phyloP scores from a whole-genome alignment of 2,329 filamentous ascomycete genomes.

The Epichloe sibirici region DNA sequence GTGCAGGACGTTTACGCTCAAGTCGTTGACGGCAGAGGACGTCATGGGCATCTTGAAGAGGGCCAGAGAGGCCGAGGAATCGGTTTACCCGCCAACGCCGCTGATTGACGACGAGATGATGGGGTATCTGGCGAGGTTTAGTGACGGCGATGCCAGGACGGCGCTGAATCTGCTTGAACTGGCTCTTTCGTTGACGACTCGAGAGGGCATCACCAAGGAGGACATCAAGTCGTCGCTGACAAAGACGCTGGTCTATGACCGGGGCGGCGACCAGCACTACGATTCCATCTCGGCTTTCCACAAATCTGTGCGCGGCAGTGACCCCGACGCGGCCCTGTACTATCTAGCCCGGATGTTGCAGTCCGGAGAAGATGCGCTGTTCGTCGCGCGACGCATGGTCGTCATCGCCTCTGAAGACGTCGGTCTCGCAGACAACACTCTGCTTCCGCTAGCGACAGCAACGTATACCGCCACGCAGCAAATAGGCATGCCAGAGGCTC shows the following conservation, averaged over 20 bases:
- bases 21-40: constrained; percentile 60
- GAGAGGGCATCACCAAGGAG: constrained; percentile 54
- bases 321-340: constrained; percentile 81
- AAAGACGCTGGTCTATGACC: constrained; percentile 88
- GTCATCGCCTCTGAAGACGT: constrained; percentile 93
- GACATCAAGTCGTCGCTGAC: constrained; percentile 74
- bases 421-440: constrained; percentile 73
- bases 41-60: constrained; percentile 62
- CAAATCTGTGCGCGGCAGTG: constrained; percentile 81
- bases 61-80: constrained; percentile 54
- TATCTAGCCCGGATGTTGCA: constrained; percentile 94
- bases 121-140: constrained; percentile 69
- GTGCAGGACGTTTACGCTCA: constrained; percentile 80
- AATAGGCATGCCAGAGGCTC: constrained; percentile 88
- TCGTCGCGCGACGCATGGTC: constrained; percentile 83
- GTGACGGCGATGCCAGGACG: constrained; percentile 86
- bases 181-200: constrained; percentile 56
- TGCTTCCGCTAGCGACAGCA: constrained; percentile 74
- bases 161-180: constrained; percentile 87
- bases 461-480: constrained; percentile 82
- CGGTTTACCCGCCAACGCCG: constrained; percentile 27
- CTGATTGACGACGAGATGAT: constrained; percentile 70
- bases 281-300: constrained; percentile 96
- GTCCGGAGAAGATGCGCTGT: constrained; percentile 85
- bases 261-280: constrained; percentile 92